phyloP scores from a whole-genome alignment of 225 moss, liverwort and hornwort species.

The Pleurozium schreberi region DNA sequence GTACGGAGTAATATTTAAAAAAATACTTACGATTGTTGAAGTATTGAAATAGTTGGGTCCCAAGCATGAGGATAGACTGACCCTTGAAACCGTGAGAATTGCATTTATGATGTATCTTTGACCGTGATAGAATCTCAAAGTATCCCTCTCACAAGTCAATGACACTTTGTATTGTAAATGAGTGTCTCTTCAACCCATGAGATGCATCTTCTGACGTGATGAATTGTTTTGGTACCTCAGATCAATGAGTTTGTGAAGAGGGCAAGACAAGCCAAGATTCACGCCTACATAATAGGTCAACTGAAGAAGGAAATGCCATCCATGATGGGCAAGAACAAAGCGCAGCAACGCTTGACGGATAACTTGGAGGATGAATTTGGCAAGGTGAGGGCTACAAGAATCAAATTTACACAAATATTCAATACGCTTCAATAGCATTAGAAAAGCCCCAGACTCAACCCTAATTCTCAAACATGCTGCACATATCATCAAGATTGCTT shows the following conservation, averaged over 20 bases:
- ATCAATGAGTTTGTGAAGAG: constrained; percentile 98
- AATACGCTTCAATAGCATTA: neutral
- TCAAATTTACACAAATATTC: neutral
- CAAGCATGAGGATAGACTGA: neutral
- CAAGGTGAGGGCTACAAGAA: constrained; percentile 48
- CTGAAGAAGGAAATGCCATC: constrained; percentile 95
- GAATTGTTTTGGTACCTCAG: constrained; percentile 14
- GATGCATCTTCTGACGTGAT: neutral
- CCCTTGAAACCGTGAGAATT: neutral
- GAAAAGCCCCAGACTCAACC: neutral
- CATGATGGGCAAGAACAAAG: constrained; percentile 93
- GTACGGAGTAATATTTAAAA: too few relatives aligned
- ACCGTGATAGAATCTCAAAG: neutral
- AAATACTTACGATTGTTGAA: too few relatives aligned
- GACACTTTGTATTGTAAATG: neutral
- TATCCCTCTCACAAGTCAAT: neutral
- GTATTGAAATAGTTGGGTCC: neutral
- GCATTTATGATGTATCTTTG: neutral
- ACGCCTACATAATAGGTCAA: constrained; percentile 89
- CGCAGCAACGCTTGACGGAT: constrained; percentile 77
- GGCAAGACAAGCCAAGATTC: constrained; percentile 88
- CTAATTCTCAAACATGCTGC: neutral
- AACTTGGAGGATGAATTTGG: constrained; percentile 82
- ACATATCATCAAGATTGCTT: neutral
- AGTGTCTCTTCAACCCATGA: neutral